A percentile compares a stretch with the other conserved stretches of the same genome.
Conservation (phyloP, 2,329 filamentous ascomycete species). For the Phaeosphaeriaceae sp. region DNA sequence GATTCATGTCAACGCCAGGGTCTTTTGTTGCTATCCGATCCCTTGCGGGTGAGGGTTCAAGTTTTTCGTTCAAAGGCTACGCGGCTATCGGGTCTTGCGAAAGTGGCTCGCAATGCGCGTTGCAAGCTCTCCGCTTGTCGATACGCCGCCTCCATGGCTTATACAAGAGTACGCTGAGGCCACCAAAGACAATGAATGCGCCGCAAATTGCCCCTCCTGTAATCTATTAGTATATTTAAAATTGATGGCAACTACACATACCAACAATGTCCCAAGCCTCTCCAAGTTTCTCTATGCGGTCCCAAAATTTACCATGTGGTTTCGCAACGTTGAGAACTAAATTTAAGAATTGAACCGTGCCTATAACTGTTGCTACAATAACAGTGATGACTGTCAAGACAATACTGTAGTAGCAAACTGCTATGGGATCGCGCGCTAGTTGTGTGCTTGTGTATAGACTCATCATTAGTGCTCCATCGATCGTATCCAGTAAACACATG, state of each 20-base stretch:
- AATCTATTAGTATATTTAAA: conserved; percentile 3
- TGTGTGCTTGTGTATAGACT: conserved; percentile 82
- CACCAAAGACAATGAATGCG: conserved; percentile 78
- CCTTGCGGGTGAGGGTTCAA: neutral
- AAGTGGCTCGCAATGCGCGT: conserved; percentile 38
- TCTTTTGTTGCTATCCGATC: neutral
- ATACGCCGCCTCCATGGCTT: conserved; percentile 75
- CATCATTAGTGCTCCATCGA: conserved; percentile 94
- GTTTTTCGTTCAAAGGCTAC: neutral
- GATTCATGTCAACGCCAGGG: neutral
- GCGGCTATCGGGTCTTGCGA: conserved; percentile 13
- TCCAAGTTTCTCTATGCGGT: conserved; percentile 70
- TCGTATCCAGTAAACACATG: conserved; percentile 94
- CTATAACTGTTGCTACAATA: conserved; percentile 82
- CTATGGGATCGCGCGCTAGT: conserved; percentile 81
- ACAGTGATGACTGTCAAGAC: conserved; percentile 85
- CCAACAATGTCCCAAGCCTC: conserved; percentile 47
- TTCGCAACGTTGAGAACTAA: conserved; percentile 78
- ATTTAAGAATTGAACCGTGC: conserved; percentile 81
- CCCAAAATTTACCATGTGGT: conserved; percentile 83
- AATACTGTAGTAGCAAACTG: conserved; percentile 92
- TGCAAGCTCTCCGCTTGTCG: conserved; percentile 47
- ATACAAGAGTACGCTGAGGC: conserved; percentile 76
- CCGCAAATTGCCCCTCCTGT: conserved; percentile 77
- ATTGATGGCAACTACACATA: conserved; percentile 40